phyloP scores from a whole-genome alignment of 768 basidiomycete genomes.

The Mycena rebaudengoi region DNA sequence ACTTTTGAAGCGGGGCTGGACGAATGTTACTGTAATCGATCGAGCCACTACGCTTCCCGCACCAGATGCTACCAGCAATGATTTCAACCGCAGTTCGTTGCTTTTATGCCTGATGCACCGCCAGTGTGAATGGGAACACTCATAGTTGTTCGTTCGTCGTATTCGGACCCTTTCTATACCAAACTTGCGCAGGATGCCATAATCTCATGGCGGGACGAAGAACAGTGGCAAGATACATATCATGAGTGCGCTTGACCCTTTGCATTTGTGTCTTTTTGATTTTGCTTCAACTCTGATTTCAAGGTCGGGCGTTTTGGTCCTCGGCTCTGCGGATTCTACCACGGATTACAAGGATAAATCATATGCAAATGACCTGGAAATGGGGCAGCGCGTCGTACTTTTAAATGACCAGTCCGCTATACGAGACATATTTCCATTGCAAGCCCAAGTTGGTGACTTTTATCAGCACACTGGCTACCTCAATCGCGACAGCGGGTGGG shows the following conservation, averaged over 20 bases:
- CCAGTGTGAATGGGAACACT: not conserved
- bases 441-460: constrained; percentile 46
- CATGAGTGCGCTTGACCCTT: constrained; percentile 71
- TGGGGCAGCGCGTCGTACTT: constrained; percentile 60
- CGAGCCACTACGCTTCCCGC: constrained; percentile 76
- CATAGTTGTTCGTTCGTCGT: constrained; percentile 79
- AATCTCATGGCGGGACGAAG: constrained; percentile 70
- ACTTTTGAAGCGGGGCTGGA: constrained; percentile 75
- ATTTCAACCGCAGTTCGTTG: constrained; percentile 56
- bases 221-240: constrained; percentile 77
- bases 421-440: constrained; percentile 56
- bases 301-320: constrained; percentile 76
- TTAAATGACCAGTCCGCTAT: constrained; percentile 50
- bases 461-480: constrained; percentile 62
- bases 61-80: constrained; percentile 78
- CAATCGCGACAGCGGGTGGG: constrained; percentile 88
- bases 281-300: not conserved
- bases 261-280: not conserved
- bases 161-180: constrained; percentile 74
- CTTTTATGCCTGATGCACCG: not conserved
- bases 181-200: constrained; percentile 82
- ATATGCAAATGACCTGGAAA: constrained; percentile 67
- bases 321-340: constrained; percentile 48
- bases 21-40: constrained; percentile 79
- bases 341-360: constrained; percentile 59